Percentiles rank a stretch among this genome's conserved stretches.
Conservation (phyloP, 2,329 filamentous ascomycete genomes). For the Xylaria sp. region DNA sequence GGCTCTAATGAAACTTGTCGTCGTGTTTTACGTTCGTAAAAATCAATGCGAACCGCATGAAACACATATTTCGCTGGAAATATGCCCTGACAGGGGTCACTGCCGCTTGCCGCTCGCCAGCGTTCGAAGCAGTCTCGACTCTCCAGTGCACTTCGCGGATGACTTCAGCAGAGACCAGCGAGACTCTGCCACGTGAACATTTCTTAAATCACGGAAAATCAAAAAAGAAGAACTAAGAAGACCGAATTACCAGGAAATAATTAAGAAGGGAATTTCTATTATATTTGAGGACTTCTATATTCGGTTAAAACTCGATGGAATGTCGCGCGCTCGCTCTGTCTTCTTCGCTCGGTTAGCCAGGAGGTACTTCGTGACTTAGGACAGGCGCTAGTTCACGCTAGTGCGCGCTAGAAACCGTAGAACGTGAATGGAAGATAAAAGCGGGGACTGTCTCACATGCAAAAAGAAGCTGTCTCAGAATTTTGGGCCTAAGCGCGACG, state of each 20-base stretch:
- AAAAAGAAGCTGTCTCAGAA: not conserved
- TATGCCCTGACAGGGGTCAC: no score
- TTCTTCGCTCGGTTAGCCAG: not conserved
- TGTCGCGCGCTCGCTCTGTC: not conserved
- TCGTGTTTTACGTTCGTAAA: no score
- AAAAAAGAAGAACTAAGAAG: no score
- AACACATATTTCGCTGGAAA: no score
- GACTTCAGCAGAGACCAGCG: not conserved
- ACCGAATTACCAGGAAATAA: no score
- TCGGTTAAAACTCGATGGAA: not conserved
- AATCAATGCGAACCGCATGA: no score
- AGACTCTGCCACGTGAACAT: not conserved
- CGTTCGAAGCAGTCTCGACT: no score
- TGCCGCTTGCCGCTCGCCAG: no score
- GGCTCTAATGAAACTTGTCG: no score
- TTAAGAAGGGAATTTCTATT: no score
- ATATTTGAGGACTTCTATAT: no score
- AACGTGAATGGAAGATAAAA: not conserved
- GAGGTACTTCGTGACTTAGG: not conserved
- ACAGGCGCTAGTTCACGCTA: not conserved
- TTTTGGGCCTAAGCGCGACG: not conserved
- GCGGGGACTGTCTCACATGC: not conserved
- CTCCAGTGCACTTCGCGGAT: not conserved
- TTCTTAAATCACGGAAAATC: no score
- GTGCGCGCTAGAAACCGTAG: not conserved